Evolutionary conservation across 2,329 filamentous ascomycete genomes (phyloP).

Genomic region (Apiospora kogelbergensis): DNA sequence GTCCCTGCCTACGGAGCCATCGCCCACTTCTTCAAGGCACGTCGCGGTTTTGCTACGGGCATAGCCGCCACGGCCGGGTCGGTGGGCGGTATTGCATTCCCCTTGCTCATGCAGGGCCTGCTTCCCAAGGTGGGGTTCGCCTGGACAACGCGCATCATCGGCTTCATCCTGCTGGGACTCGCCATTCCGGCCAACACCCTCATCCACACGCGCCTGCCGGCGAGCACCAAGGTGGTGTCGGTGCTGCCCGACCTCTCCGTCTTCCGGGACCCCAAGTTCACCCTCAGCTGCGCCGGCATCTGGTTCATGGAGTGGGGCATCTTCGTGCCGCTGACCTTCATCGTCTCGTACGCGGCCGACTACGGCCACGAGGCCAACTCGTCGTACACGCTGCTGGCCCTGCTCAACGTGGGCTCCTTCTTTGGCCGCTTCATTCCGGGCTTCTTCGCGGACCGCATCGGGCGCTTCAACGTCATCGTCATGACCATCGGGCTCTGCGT

Average conservation of each 20-base stretch:
- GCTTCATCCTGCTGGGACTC: conserved; percentile 27
- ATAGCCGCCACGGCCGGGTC: conserved; percentile 23
- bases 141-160: conserved; percentile 35
- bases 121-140: conserved; percentile 32
- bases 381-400: conserved; percentile 49
- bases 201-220: conserved; percentile 34
- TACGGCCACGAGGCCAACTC: background rate
- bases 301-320: conserved; percentile 49
- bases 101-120: conserved; percentile 32
- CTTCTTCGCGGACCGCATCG: conserved; percentile 63
- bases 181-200: conserved; percentile 25
- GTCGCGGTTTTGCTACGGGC: conserved; percentile 27
- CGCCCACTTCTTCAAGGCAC: conserved; percentile 28
- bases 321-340: conserved; percentile 45
- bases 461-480: conserved; percentile 68
- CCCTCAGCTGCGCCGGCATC: conserved; percentile 40
- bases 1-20: conserved; percentile 20
- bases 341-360: conserved; percentile 44
- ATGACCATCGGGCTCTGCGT: conserved; percentile 47
- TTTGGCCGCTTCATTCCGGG: conserved; percentile 67
- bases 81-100: conserved; percentile 32
- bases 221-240: conserved; percentile 30
- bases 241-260: conserved; percentile 37
- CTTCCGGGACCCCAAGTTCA: conserved; percentile 41
- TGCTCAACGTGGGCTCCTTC: conserved; percentile 66